phyloP scores from a whole-genome alignment of 805 yeast species.

The Crinitomyces ghanaensis region DNA sequence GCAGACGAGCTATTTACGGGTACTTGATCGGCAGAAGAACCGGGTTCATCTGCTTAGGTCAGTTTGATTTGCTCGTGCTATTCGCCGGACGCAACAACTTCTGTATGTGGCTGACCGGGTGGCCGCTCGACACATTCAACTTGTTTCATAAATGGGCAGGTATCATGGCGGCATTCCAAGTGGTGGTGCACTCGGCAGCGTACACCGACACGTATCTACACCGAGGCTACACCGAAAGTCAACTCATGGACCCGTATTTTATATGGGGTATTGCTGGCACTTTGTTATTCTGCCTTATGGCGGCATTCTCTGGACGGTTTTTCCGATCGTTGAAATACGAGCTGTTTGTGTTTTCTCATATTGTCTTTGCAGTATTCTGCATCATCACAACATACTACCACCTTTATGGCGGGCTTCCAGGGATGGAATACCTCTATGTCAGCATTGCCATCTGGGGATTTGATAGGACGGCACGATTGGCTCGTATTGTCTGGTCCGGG shows the following conservation, averaged over 20 bases:
- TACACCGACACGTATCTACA: slow-evolving; percentile 34
- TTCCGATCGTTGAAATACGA: slow-evolving; percentile 51
- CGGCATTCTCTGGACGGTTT: slow-evolving; percentile 38
- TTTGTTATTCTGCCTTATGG: slow-evolving; percentile 31
- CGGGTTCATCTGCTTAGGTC: slow-evolving; percentile 35
- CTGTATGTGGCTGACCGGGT: slow-evolving; percentile 47
- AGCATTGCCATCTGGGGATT: slow-evolving; percentile 57
- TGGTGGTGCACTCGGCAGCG: slow-evolving; percentile 43
- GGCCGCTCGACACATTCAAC: slow-evolving; percentile 50
- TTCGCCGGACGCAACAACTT: slow-evolving; percentile 68
- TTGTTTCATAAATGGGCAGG: slow-evolving; percentile 55
- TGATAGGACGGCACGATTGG: slow-evolving; percentile 49
- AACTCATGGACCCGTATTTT: slow-evolving; percentile 5
- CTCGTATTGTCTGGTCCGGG: slow-evolving; percentile 49
- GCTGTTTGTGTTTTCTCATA: slow-evolving; percentile 45
- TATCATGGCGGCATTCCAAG: slow-evolving; percentile 36
- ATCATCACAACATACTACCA: slow-evolving; percentile 50
- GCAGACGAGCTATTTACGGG: slow-evolving; percentile 8
- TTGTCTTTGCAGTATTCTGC: slow-evolving; percentile 42
- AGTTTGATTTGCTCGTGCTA: slow-evolving; percentile 32
- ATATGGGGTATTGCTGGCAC: slow-evolving; percentile 36
- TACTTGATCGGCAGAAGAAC: slow-evolving; percentile 33
- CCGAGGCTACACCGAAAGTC: slow-evolving; percentile 26
- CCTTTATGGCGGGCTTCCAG: slow-evolving; percentile 32
- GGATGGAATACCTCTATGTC: slow-evolving; percentile 42